Percentiles rank a stretch among this genome's conserved stretches.
Conservation (phyloP, 345 rosid species). For the Linum tenue region DNA sequence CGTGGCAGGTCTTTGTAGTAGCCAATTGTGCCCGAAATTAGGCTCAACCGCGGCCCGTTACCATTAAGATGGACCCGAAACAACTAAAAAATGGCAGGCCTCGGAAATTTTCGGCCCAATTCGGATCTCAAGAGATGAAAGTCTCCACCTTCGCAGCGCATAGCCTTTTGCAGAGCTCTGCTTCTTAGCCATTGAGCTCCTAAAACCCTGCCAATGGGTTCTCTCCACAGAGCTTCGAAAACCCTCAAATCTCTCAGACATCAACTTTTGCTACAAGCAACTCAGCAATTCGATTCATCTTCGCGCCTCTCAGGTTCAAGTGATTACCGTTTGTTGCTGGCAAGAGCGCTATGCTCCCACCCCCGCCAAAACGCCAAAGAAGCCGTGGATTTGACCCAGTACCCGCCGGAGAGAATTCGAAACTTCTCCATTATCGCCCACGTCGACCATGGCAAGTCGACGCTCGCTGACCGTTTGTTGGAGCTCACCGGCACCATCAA, state of each 20-base stretch:
- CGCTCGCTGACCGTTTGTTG: slow-evolving; percentile 90
- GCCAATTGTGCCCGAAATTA: no score
- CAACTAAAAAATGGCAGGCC: no score
- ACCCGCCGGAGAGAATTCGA: slow-evolving; percentile 67
- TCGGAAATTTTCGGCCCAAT: background rate
- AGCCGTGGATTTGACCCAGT: slow-evolving; percentile 52
- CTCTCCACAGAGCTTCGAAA: slow-evolving; percentile 42
- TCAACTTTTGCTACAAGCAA: background rate
- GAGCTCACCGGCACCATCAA: slow-evolving; percentile 94
- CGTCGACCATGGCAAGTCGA: slow-evolving; percentile 92
- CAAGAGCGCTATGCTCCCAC: slow-evolving; percentile 41
- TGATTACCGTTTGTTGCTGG: slow-evolving; percentile 13
- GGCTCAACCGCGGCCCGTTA: no score
- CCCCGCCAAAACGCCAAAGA: slow-evolving; percentile 41
- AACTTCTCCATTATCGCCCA: slow-evolving; percentile 96
- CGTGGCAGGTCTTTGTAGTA: no score
- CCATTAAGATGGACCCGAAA: no score
- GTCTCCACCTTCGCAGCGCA: background rate
- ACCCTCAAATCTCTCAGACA: slow-evolving; percentile 31
- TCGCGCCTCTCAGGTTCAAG: slow-evolving; percentile 6
- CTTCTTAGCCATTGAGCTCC: background rate
- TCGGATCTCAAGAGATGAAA: background rate
- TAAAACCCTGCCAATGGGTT: slow-evolving; percentile 49
- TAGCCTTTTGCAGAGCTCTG: background rate
- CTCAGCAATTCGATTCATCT: slow-evolving; percentile 12